Evolutionary conservation across 306 rosid species (phyloP).

Genomic region (Arachis hypogaea): DNA sequence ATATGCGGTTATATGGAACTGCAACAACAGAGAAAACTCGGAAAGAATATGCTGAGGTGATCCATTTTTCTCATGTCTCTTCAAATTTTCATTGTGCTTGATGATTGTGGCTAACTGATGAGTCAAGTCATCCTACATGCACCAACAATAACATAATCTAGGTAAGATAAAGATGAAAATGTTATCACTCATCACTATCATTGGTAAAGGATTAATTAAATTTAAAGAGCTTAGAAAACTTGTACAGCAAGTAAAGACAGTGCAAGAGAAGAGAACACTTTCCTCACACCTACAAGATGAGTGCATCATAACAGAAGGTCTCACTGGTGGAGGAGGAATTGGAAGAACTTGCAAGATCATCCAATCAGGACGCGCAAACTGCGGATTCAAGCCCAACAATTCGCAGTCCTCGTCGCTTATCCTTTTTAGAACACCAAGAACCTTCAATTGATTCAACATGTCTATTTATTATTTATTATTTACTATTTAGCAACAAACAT

Average conservation of each 20-base stretch:
- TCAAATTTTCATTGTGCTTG: constrained; percentile 87
- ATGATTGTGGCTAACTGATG: constrained; percentile 98
- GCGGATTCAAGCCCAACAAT: constrained; percentile 86
- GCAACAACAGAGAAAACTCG: constrained; percentile 93
- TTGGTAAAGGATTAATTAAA: constrained; percentile 30
- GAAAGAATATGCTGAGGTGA: constrained; percentile 96
- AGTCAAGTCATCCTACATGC: constrained; percentile 87
- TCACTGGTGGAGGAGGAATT: constrained; percentile 97
- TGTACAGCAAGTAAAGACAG: neutral
- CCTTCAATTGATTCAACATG: constrained; percentile 55
- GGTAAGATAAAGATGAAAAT: neutral
- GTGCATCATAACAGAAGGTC: constrained; percentile 99
- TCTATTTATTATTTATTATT: constrained; percentile 22
- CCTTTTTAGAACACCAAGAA: constrained; percentile 86
- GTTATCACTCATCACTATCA: neutral
- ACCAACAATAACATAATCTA: neutral
- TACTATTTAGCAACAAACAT: constrained; percentile 3
- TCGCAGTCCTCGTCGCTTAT: constrained; percentile 93
- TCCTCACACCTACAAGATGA: constrained; percentile 98
- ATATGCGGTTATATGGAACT: constrained; percentile 94
- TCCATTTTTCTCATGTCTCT: constrained; percentile 91
- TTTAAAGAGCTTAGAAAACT: constrained; percentile 18
- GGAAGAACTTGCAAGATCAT: constrained; percentile 99
- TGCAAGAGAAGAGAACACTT: constrained; percentile 40
- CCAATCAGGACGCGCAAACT: constrained; percentile 99